These are phyloP conservation scores for Yamadazyma friedrichii DNA, from an alignment of 1,139 yeast species.

Conservation along the genomic window DNA sequence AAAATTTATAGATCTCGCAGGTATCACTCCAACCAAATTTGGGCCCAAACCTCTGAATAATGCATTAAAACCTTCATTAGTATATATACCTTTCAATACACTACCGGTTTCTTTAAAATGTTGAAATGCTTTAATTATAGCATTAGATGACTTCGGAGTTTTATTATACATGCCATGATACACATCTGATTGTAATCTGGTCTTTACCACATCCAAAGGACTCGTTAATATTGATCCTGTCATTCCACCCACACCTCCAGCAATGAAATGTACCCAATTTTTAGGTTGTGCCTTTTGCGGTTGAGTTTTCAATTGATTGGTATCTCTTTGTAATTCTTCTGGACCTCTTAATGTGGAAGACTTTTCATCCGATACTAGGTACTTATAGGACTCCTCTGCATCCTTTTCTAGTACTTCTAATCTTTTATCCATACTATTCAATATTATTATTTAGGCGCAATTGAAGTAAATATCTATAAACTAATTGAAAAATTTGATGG, in stretches of 20 bases:
- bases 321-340: conserved; percentile 10
- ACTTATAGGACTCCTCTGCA: conserved; percentile 59
- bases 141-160: conserved; percentile 41
- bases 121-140: conserved; percentile 46
- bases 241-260: conserved; percentile 99
- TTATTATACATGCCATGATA: conserved; percentile 44
- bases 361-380: conserved; percentile 71
- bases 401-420: conserved; percentile 43
- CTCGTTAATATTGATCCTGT: conserved; percentile 93
- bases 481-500: conserved; percentile 3
- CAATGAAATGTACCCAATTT: conserved; percentile 97
- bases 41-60: conserved; percentile 96
- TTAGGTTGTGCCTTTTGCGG: conserved; percentile 36
- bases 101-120: conserved; percentile 84
- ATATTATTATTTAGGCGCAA: neutral
- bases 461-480: neutral
- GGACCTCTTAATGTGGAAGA: conserved; percentile 44
- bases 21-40: conserved; percentile 95
- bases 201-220: conserved; percentile 95
- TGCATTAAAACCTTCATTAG: conserved; percentile 78
- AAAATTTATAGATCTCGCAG: conserved; percentile 95
- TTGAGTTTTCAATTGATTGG: conserved; percentile 13
- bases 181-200: conserved; percentile 89
- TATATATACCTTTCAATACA: conserved; percentile 67
- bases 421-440: conserved; percentile 13